A percentile compares a stretch with the other conserved stretches of the same genome.
These are phyloP conservation scores for Xanthoparmelia taractica DNA, from an alignment of 495 filamentous ascomycete genomes.

Conservation along the genomic window DNA sequence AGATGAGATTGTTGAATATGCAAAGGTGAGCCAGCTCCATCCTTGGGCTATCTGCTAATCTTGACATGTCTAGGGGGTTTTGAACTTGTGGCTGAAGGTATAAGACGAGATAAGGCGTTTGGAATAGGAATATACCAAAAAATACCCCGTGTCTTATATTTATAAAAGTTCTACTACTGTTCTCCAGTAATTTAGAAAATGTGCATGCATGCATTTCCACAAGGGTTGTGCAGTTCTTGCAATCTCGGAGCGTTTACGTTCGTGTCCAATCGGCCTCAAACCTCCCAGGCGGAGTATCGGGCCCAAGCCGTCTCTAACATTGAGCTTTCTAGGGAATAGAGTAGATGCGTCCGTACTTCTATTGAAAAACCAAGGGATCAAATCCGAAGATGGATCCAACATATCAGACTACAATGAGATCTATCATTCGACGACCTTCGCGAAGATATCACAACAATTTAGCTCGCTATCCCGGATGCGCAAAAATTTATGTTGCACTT, in stretches of 20 bases:
- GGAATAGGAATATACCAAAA: constrained; percentile 11
- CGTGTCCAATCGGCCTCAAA: no score
- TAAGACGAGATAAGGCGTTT: constrained; percentile 28
- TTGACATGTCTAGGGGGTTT: constrained; percentile 48
- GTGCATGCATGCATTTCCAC: not conserved
- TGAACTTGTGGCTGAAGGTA: constrained; percentile 83
- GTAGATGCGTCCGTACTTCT: no score
- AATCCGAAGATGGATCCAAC: no score
- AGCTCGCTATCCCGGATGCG: not conserved
- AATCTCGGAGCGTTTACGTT: no score
- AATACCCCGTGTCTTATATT: constrained; percentile 7
- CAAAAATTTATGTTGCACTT: not conserved
- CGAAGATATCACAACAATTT: no score
- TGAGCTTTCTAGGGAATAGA: no score
- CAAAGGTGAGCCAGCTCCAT: constrained; percentile 44
- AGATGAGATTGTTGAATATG: constrained; percentile 95
- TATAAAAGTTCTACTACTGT: not conserved
- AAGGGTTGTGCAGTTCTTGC: not conserved
- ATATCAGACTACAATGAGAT: no score
- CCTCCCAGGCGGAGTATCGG: no score
- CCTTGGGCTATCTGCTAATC: not conserved
- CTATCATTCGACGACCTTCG: no score
- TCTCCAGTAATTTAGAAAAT: not conserved
- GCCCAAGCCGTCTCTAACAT: no score
- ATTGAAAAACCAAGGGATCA: no score